Base-by-base conservation (phyloP, 2,329 filamentous ascomycete genomes). In the Colletotrichum echinochloae region DNA sequence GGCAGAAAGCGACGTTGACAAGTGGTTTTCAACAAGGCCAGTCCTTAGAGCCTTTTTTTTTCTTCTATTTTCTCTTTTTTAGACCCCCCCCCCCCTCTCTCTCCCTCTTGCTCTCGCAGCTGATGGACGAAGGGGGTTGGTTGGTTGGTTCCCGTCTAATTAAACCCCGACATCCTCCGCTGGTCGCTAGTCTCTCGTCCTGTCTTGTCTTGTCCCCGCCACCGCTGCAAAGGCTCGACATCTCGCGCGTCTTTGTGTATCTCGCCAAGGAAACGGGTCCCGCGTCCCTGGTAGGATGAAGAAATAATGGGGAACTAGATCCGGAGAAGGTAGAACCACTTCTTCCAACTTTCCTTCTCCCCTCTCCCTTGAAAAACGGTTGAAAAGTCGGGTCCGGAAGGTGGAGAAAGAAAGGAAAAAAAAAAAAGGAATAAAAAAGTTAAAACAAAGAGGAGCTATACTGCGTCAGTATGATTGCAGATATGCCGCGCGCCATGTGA, bases 1-100 rank as follows among this genome's bases (percentile, higher is more conserved):
- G 55, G 55, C 56, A 7, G 6, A 46, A 49, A 39, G 46, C 37
- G 46, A 52, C 46, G 23, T 39, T 62, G 60, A 62, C 60, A 52
- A 48, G 16, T 52, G 60, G 41, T 33, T 23, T 62, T 33, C 48
- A 8, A 52, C 60, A 62, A 52, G 60, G 60, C 35, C 11, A 12
- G 12, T 62, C 60, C 60, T 35, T 62, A 48, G 33, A 52, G 35
- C 20, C 16, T 33, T 18, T n/a, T n/a, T n/a, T n/a, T n/a, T n/a
- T n/a, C n/a, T n/a, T n/a, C n/a, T n/a, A n/a, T n/a, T n/a, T n/a
- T n/a, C n/a, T n/a, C n/a, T n/a, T n/a, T n/a, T n/a, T n/a, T n/a
- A n/a, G n/a, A n/a, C n/a, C n/a, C n/a, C n/a, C n/a, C n/a, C n/a
- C n/a, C n/a, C n/a, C n/a, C n/a, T n/a, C n/a, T n/a, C n/a, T n/a